Conservation (phyloP, 2,329 filamentous ascomycete species). For the Phaeophleospora eucalypticola region DNA sequence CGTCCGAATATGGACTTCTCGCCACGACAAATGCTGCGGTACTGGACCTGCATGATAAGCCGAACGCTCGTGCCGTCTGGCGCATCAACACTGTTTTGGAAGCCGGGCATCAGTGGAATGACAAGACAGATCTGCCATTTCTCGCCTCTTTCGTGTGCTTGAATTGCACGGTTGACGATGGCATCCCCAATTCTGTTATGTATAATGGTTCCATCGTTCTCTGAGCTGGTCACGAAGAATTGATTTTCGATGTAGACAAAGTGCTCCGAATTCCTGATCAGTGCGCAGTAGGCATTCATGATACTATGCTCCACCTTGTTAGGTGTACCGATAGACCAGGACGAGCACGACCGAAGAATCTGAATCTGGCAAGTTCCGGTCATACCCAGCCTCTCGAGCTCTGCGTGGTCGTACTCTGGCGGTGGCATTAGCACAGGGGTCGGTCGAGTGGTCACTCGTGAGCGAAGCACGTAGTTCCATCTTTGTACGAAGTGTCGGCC, state of each 20-base stretch:
- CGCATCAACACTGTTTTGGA: constrained; percentile 92
- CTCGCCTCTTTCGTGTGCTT: constrained; percentile 77
- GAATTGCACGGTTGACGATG: constrained; percentile 83
- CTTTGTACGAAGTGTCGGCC: constrained; percentile 95
- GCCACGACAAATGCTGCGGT: constrained; percentile 89
- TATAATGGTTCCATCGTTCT: constrained; percentile 81
- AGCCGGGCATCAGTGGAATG: constrained; percentile 96
- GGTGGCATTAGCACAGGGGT: constrained; percentile 91
- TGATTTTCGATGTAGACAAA: constrained; percentile 99
- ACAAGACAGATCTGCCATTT: constrained; percentile 87
- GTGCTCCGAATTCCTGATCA: constrained; percentile 92
- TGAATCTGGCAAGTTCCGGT: constrained; percentile 95
- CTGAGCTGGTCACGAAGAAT: constrained; percentile 92
- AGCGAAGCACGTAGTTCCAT: constrained; percentile 94
- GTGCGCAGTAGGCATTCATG: constrained; percentile 88
- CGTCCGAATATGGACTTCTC: constrained; percentile 88
- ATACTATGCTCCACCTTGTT: constrained; percentile 89
- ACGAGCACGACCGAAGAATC: constrained; percentile 81
- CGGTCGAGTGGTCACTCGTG: constrained; percentile 86
- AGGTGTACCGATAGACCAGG: constrained; percentile 85
- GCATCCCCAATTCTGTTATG: constrained; percentile 93
- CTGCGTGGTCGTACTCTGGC: constrained; percentile 81
- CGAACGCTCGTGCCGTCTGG: constrained; percentile 92
- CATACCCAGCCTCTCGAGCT: constrained; percentile 81
- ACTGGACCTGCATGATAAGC: constrained; percentile 95